A percentile compares a stretch with the other conserved stretches of the same genome.
These are phyloP conservation scores for Populus hybrid DNA, from an alignment of 441 rosid genomes.

Conservation along the genomic window DNA sequence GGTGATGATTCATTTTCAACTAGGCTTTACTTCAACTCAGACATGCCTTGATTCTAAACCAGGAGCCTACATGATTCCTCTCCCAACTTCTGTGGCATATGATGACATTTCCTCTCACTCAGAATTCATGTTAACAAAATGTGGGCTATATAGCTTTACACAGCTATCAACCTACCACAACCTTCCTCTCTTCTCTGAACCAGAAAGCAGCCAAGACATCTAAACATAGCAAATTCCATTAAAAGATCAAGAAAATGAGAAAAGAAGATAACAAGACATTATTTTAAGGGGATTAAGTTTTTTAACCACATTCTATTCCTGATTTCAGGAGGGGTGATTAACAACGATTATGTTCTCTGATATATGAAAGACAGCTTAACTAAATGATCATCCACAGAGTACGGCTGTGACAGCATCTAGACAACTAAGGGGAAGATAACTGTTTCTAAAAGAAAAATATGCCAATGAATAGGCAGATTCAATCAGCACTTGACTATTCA, in stretches of 20 bases:
- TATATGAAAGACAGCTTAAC: background rate
- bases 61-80: background rate
- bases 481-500: background rate
- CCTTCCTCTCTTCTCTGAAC: background rate
- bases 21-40: background rate
- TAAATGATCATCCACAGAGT: background rate
- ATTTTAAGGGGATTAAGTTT: background rate
- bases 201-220: background rate
- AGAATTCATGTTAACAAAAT: background rate
- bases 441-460: slow-evolving; percentile 3
- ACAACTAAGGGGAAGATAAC: background rate
- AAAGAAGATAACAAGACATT: background rate
- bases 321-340: background rate
- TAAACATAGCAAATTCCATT: background rate
- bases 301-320: background rate
- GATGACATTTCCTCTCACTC: background rate
- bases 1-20: background rate
- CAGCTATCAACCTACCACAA: background rate
- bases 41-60: background rate
- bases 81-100: background rate
- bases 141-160: background rate
- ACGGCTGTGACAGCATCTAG: background rate
- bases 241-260: background rate
- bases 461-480: background rate
- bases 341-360: background rate